These are phyloP conservation scores for Moniliella sp. DNA, from an alignment of 1,284 basidiomycete species.

Conservation along the genomic window DNA sequence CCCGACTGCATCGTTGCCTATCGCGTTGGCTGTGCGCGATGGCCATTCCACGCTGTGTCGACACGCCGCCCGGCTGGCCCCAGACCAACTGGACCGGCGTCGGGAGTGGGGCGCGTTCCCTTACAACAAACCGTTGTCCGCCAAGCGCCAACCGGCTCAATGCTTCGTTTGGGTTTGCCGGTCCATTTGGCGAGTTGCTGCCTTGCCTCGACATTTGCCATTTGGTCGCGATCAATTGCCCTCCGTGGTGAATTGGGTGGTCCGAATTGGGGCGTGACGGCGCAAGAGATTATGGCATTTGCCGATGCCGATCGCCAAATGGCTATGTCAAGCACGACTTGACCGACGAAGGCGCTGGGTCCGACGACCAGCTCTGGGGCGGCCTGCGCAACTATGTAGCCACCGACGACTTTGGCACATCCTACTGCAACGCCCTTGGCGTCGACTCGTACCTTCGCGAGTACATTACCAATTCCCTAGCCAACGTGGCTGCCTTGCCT, in stretches of 20 bases:
- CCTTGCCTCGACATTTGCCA: slow-evolving; percentile 30
- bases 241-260: slow-evolving; percentile 23
- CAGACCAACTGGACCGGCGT: too few species aligned
- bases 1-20: slow-evolving; percentile 33
- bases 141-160: neutral
- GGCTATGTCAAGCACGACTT: slow-evolving; percentile 4
- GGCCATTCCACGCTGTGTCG: slow-evolving; percentile 35
- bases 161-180: slow-evolving; percentile 2
- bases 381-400: slow-evolving; percentile 23
- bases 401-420: slow-evolving; percentile 26
- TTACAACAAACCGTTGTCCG: too few species aligned
- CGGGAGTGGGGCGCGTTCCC: too few species aligned
- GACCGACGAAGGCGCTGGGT: neutral
- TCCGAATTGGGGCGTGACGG: slow-evolving; percentile 26
- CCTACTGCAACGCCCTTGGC: slow-evolving; percentile 27
- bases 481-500: too few species aligned
- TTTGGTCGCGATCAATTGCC: slow-evolving; percentile 22
- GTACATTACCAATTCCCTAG: too few species aligned
- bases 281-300: slow-evolving; percentile 29
- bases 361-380: slow-evolving; percentile 14
- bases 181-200: slow-evolving; percentile 25
- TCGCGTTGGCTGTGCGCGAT: slow-evolving; percentile 35
- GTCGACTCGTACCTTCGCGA: slow-evolving; percentile 17
- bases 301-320: slow-evolving; percentile 23
- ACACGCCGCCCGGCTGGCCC: too few species aligned